Percentiles rank a stretch among this genome's conserved stretches.
phyloP scores from a whole-genome alignment of 495 filamentous ascomycete genomes.

The Penicillium argentinense region DNA sequence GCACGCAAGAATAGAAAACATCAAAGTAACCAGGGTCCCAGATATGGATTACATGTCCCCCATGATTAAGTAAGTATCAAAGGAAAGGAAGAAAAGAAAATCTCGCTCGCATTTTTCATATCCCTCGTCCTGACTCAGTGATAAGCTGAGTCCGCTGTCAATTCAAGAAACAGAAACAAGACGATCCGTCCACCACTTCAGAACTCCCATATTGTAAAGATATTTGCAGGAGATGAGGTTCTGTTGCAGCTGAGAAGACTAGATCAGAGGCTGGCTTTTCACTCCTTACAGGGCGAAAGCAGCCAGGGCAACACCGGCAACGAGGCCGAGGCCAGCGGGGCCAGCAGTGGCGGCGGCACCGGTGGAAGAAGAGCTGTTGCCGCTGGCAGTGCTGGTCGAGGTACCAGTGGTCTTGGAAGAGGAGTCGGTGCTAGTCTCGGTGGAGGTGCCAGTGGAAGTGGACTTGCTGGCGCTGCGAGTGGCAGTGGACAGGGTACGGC shows the following conservation, averaged over 20 bases:
- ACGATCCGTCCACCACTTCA: too few species aligned
- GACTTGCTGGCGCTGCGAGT: constrained; percentile 9
- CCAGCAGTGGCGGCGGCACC: constrained; percentile 34
- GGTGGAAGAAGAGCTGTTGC: constrained; percentile 28
- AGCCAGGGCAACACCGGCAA: constrained; percentile 48
- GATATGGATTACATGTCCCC: constrained; percentile 17
- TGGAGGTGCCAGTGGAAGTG: constrained; percentile 22
- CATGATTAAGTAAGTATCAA: constrained; percentile 14
- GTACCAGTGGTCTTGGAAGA: constrained; percentile 19
- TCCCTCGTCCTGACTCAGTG: constrained; percentile 26
- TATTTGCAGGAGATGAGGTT: too few species aligned
- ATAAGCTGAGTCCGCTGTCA: constrained; percentile 1
- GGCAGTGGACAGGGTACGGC: not conserved
- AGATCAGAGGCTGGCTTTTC: too few species aligned
- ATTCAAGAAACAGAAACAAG: too few species aligned
- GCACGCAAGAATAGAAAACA: constrained; percentile 8
- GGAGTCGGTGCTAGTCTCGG: constrained; percentile 14
- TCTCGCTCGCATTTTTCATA: constrained; percentile 26
- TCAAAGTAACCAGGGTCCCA: constrained; percentile 1
- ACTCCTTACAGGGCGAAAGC: constrained; percentile 43
- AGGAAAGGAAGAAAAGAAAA: constrained; percentile 16
- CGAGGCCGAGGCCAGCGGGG: constrained; percentile 40
- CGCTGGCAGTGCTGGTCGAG: constrained; percentile 20
- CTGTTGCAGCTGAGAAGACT: too few species aligned
- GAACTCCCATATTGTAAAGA: too few species aligned